Base-by-base conservation (phyloP, 2,329 filamentous ascomycete genomes). In the Stemphylium beticola region DNA sequence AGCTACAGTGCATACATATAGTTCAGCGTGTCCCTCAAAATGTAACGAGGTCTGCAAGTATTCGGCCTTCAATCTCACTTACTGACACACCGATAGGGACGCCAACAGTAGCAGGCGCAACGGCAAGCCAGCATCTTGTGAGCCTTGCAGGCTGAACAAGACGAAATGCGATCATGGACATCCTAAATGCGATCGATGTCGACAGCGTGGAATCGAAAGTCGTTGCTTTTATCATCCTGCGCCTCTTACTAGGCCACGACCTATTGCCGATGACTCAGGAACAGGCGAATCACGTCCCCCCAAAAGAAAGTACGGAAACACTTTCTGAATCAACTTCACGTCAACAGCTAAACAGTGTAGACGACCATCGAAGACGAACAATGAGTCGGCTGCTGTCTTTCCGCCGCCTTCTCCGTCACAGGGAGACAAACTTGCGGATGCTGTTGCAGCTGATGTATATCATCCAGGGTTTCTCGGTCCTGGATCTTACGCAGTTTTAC, bases 181-280 rank as follows among this genome's bases (percentile, higher is more conserved):
- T 32, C 72, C 71, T 0, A 73, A 65, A 47, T 74, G 72, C 44
- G 61, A 69, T 46, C 66, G 70, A 24, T 74, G 72, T 50, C 58
- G 62, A 11, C 70, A 73, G 37, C 64, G 71, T 24, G 70, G 72
- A 15, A 72, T 73, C 11, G 60, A 66, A 38, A 69, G 73, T 1
- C 58, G 64, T 12, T 74, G 72, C 44, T 72, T 71, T 55, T 74
- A 74, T 50, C 71, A 74, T 53, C 71, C 72, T 20, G 70, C 72
- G 11, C 72, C 72, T 24, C 59, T 74, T 15, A 74, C 70, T n/a
- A 73, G 67, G 34, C 58, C 50, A 15, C 65, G 64, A 17, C 61
- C 55, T 11, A 39, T 39, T 24, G 43, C 49, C 14, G 55, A 57
- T 38, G 60, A 59, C 26, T 45, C 53, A 53, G 53, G 54, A 12